Conservation (phyloP, 176 grass and related monocot species). For the Alloteropsis semialata region DNA sequence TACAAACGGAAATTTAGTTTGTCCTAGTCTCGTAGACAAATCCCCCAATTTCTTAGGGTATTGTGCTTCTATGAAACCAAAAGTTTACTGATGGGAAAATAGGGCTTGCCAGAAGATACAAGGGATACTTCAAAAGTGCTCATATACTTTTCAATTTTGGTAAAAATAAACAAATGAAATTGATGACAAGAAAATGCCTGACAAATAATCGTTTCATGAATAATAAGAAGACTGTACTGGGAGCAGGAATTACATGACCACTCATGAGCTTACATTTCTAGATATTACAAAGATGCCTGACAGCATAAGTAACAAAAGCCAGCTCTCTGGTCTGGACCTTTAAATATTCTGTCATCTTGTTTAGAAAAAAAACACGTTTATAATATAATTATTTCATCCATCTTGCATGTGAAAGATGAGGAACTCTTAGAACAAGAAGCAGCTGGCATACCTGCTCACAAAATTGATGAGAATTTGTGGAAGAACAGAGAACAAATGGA, state of each 20-base stretch:
- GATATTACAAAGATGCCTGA: not conserved
- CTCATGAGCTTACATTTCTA: constrained; percentile 1
- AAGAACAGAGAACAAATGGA: constrained; percentile 99
- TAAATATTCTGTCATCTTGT: not conserved
- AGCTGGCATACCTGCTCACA: constrained; percentile 62
- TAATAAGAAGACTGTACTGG: not conserved
- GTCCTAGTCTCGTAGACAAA: too few relatives aligned
- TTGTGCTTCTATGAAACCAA: not conserved
- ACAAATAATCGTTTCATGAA: not conserved
- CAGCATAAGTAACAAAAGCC: not conserved
- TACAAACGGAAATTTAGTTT: not conserved
- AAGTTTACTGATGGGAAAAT: not conserved
- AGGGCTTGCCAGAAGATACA: not conserved
- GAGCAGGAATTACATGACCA: not conserved
- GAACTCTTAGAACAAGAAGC: constrained; percentile 67
- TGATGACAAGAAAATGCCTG: not conserved
- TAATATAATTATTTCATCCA: constrained; percentile 19
- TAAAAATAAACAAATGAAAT: not conserved
- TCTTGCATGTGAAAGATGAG: constrained; percentile 64
- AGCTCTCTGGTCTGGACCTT: not conserved
- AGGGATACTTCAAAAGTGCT: not conserved
- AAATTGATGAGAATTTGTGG: constrained; percentile 99
- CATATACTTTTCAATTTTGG: not conserved
- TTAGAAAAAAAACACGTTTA: constrained; percentile 4
- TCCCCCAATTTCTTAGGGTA: not conserved